Base-by-base conservation (phyloP, 1,284 basidiomycete genomes). In the Golubevia sp. region DNA sequence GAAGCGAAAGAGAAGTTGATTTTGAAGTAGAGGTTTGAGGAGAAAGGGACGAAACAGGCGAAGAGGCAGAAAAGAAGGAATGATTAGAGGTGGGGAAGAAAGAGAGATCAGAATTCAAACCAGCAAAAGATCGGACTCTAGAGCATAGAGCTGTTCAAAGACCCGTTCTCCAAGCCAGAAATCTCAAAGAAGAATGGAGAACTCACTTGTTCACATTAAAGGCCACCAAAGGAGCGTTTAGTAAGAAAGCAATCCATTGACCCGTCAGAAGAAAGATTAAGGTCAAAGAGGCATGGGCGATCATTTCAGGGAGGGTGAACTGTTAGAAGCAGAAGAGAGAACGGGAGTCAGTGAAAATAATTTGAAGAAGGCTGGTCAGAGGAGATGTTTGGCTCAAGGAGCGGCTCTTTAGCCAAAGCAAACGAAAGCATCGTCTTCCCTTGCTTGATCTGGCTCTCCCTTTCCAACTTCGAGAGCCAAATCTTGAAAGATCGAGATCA, bases 301-400 rank as follows among this genome's bases (percentile, higher is more conserved):
- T 89, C 87, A 97, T 95, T 88, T 99, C 96, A 55, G 96, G 96
- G 20, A 99, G 88, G 55, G 98, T 94, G 84, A 99, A 99, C 94
- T 99, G 81, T 30, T 15, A 34, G 13, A 23, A 2, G 34, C 13
- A 50, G 25, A 58, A 21, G 50, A 50, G 54, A 25, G 26, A 20
- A 21, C 51, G n/a, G 61, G 0, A 49, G 6, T 20, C 13, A 25
- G 25, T 7, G 26, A 44, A 11, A 8, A 55, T 23, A 18, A 49
- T 49, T 8, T 1, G 2, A 1, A 18, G 27, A 11, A 26, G 38
- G 20, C 26, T 7, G 2, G 15, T 11, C 18, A 20, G 18, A 57
- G n/a, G n/a, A n/a, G n/a, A n/a, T n/a, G n/a, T n/a, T n/a, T n/a
- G n/a, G n/a, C n/a, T n/a, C n/a, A n/a, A n/a, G n/a, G n/a, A n/a